Conservation (phyloP, 176 grass and related monocot species). For the Oryza nivara region DNA sequence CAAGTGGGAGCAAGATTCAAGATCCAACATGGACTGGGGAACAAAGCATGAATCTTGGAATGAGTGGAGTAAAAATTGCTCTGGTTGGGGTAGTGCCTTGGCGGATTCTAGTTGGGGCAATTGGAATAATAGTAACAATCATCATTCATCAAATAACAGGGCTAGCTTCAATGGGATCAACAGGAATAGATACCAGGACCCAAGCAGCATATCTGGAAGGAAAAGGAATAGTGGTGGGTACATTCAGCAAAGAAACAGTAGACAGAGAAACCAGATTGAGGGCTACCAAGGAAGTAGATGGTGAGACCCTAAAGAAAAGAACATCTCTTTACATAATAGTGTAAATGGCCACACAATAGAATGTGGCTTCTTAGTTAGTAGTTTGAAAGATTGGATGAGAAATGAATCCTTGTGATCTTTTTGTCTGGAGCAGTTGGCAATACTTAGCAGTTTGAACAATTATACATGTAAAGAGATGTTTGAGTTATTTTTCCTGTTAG, state of each 20-base stretch:
- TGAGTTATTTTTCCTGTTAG: background rate
- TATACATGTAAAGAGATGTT: conserved; percentile 10
- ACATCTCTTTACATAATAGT: background rate
- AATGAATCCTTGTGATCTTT: conserved; percentile 5
- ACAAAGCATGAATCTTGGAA: conserved; percentile 24
- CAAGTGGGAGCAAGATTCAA: conserved; percentile 44
- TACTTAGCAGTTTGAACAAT: conserved; percentile 10
- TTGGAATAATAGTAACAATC: conserved; percentile 15
- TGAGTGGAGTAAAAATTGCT: conserved; percentile 37
- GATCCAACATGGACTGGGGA: conserved; percentile 30
- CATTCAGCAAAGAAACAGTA: conserved; percentile 31
- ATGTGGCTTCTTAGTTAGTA: conserved; percentile 29
- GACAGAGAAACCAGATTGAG: conserved; percentile 32
- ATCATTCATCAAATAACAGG: conserved; percentile 12
- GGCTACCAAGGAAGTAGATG: conserved; percentile 30
- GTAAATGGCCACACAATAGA: conserved; percentile 10
- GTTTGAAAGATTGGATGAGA: background rate
- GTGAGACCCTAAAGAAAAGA: conserved; percentile 32
- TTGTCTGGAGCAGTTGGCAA: conserved; percentile 9
- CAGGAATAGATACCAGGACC: conserved; percentile 41
- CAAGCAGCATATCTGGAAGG: conserved; percentile 28
- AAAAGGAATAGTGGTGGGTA: conserved; percentile 34
- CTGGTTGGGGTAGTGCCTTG: conserved; percentile 39
- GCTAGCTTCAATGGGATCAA: conserved; percentile 15
- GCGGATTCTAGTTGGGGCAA: conserved; percentile 3